phyloP scores from a whole-genome alignment of 305 asterid genomes.

The Plantago coronopus region DNA sequence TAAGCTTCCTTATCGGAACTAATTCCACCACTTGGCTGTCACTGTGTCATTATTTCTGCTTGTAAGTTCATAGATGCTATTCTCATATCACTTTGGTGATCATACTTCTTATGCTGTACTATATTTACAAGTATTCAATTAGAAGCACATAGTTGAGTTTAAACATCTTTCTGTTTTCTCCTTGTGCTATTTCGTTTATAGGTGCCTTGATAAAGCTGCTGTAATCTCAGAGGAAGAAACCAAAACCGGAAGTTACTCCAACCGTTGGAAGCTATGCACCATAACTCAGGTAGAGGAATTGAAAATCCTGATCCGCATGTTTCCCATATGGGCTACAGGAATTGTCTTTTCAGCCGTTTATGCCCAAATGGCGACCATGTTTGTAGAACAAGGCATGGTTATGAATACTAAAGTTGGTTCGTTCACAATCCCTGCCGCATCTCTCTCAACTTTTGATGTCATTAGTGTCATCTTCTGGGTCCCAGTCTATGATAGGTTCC shows the following conservation, averaged over 20 bases:
- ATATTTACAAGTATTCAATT: no score
- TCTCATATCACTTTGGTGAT: no score
- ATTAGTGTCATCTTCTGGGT: conserved; percentile 81
- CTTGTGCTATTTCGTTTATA: conserved; percentile 23
- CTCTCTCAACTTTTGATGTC: conserved; percentile 72
- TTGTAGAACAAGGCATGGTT: conserved; percentile 89
- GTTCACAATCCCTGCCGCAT: conserved; percentile 81
- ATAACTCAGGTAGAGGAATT: conserved; percentile 90
- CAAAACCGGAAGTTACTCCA: conserved; percentile 47
- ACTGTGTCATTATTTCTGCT: no score
- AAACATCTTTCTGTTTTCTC: neutral
- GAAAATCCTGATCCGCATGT: conserved; percentile 84
- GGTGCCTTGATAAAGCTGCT: conserved; percentile 94
- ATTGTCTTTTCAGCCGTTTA: conserved; percentile 80
- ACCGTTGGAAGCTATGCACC: conserved; percentile 82
- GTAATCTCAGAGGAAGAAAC: conserved; percentile 42
- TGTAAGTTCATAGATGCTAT: no score
- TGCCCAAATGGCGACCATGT: conserved; percentile 91
- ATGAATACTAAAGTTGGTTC: conserved; percentile 89
- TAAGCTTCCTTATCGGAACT: no score
- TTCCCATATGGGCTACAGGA: conserved; percentile 94
- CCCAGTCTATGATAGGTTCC: conserved; percentile 67
- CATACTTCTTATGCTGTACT: no score
- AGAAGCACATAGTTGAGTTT: no score
- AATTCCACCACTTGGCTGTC: no score